phyloP scores from a whole-genome alignment of 495 filamentous ascomycete genomes.

The Chaetomium cochliodes region DNA sequence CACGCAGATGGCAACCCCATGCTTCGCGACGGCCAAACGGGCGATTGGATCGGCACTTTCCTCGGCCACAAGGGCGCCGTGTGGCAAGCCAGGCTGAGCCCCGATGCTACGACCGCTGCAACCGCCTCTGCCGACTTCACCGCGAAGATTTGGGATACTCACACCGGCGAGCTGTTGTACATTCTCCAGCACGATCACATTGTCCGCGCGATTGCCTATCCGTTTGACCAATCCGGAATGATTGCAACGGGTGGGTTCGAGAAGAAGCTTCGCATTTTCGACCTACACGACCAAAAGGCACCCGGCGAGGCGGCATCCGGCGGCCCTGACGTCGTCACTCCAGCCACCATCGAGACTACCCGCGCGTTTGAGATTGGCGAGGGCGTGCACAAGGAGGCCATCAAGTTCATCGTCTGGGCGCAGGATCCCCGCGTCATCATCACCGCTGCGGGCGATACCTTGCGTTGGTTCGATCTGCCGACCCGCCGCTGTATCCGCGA shows the following conservation, averaged over 20 bases:
- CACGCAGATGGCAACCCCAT: constrained; percentile 88
- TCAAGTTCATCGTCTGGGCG: constrained; percentile 94
- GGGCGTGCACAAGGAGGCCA: constrained; percentile 76
- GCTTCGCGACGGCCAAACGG: constrained; percentile 94
- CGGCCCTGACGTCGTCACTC: constrained; percentile 26
- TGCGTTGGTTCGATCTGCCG: constrained; percentile 93
- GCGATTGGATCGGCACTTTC: constrained; percentile 98
- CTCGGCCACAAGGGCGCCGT: constrained; percentile 97
- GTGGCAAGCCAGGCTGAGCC: constrained; percentile 88
- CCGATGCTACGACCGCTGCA: constrained; percentile 82
- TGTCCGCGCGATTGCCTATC: constrained; percentile 88
- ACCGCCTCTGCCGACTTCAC: constrained; percentile 96
- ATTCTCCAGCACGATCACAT: constrained; percentile 91
- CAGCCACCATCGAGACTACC: constrained; percentile 46
- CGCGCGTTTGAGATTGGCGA: constrained; percentile 80
- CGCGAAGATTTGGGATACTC: constrained; percentile 95
- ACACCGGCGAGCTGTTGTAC: constrained; percentile 85
- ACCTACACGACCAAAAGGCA: constrained; percentile 58
- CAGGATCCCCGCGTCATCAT: constrained; percentile 80
- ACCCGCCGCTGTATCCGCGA: constrained; percentile 67
- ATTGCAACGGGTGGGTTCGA: constrained; percentile 89
- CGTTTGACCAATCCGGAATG: constrained; percentile 72
- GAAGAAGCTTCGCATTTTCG: constrained; percentile 94
- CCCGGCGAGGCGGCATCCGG: constrained; percentile 22
- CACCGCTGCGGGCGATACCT: constrained; percentile 84